Percentiles rank a stretch among this genome's conserved stretches.
Evolutionary conservation across 2,329 filamentous ascomycete genomes (phyloP).

Genomic region (Cercospora sp.): DNA sequence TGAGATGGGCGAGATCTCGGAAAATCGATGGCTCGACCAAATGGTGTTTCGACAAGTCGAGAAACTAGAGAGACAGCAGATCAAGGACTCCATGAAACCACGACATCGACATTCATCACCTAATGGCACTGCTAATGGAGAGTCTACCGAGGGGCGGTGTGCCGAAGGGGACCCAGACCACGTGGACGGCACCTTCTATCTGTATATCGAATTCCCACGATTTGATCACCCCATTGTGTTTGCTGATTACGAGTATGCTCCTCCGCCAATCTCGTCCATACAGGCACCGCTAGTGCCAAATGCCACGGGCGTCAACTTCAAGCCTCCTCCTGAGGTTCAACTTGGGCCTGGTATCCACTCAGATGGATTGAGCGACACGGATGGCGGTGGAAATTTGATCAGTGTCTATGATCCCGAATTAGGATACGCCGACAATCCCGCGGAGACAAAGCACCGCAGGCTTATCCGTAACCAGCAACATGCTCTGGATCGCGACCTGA

Average conservation of each 20-base stretch:
- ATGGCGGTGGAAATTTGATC: conserved; percentile 66
- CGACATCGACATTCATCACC: background rate
- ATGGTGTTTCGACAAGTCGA: conserved; percentile 89
- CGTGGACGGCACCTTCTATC: conserved; percentile 68
- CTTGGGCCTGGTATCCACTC: conserved; percentile 86
- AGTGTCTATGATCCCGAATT: conserved; percentile 93
- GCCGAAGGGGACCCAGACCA: conserved; percentile 45
- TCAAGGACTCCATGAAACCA: conserved; percentile 40
- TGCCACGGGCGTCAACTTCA: conserved; percentile 69
- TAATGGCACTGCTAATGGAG: conserved; percentile 14
- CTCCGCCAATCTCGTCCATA: conserved; percentile 77
- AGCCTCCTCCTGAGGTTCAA: conserved; percentile 82
- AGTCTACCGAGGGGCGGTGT: conserved; percentile 20
- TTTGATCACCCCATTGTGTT: conserved; percentile 97
- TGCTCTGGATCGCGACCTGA: conserved; percentile 88
- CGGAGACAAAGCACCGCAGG: conserved; percentile 89
- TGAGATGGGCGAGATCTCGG: conserved; percentile 92
- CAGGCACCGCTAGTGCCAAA: conserved; percentile 50
- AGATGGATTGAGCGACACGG: conserved; percentile 53
- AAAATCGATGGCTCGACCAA: conserved; percentile 93
- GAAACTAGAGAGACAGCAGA: conserved; percentile 54
- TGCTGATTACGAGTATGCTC: conserved; percentile 86
- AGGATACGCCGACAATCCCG: conserved; percentile 84
- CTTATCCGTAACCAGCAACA: conserved; percentile 90
- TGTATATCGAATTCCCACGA: conserved; percentile 87